Conservation (phyloP, 108 stramenopile genomes). For the Pelagomonas calceolata region DNA sequence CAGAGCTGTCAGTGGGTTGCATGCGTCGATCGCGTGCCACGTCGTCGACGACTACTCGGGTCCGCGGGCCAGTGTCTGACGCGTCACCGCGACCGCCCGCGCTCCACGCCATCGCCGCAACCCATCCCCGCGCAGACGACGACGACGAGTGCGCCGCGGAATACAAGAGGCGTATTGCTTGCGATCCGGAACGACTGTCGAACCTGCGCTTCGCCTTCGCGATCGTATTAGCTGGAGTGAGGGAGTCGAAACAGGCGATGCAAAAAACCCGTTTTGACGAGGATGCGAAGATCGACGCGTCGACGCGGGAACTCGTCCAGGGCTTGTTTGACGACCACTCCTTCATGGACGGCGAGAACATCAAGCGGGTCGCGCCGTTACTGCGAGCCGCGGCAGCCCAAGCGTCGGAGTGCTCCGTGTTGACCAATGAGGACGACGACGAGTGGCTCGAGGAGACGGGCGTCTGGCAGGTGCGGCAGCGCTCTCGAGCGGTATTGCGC, state of each 20-base stretch:
- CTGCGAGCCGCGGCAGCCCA: not conserved
- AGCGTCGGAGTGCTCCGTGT: not conserved
- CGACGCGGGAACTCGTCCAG: too few species aligned
- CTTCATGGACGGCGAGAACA: not conserved
- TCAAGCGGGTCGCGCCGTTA: not conserved
- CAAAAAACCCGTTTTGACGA: not conserved
- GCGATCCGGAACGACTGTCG: conserved; percentile 63
- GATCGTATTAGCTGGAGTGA: conserved; percentile 70
- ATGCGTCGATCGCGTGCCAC: conserved; percentile 66
- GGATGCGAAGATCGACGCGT: too few species aligned
- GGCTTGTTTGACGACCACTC: not conserved
- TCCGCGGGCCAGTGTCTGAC: conserved; percentile 42
- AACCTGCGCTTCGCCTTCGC: conserved; percentile 88
- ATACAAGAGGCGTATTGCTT: conserved; percentile 55
- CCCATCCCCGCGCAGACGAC: not conserved
- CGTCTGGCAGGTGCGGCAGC: conserved; percentile 27
- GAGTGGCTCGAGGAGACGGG: conserved; percentile 7
- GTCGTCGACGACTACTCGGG: conserved; percentile 25
- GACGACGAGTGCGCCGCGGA: conserved; percentile 29
- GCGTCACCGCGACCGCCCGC: not conserved
- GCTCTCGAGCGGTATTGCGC: conserved; percentile 69
- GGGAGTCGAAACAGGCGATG: conserved; percentile 55
- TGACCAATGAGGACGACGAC: not conserved
- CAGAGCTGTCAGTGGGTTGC: conserved; percentile 68
- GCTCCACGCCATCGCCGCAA: not conserved